Percentiles rank a stretch among this genome's conserved stretches.
phyloP scores from a whole-genome alignment of 192 early-diverging fungal species.

The Entrophospora sp. region DNA sequence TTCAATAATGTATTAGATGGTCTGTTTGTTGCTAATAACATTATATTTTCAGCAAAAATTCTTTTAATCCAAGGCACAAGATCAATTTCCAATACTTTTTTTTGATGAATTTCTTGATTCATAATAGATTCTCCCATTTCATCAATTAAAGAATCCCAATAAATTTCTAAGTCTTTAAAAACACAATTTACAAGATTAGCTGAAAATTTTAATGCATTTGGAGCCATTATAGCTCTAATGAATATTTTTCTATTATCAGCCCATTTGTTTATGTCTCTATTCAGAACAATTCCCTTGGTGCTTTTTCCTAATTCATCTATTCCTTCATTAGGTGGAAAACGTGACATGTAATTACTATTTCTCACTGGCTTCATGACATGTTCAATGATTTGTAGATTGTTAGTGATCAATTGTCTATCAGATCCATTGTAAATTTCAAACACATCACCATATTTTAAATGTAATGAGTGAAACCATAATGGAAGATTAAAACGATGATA shows the following conservation, averaged over 20 bases:
- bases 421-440: conserved; percentile 9
- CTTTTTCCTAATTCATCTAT: background rate
- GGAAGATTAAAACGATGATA: background rate
- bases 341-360: too few species aligned
- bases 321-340: background rate
- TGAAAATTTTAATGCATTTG: background rate
- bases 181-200: background rate
- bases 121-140: too few species aligned
- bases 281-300: background rate
- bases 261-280: background rate
- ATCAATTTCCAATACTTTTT: too few species aligned
- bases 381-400: background rate
- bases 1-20: too few species aligned
- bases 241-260: background rate
- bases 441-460: background rate
- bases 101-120: too few species aligned
- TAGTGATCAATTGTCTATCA: background rate
- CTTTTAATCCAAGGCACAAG: too few species aligned
- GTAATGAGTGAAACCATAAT: background rate
- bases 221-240: background rate
- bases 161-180: background rate
- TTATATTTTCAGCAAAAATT: too few species aligned
- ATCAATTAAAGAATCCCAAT: background rate
- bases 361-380: background rate
- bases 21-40: too few species aligned